Conservation (phyloP, 2,329 filamentous ascomycete species). For the Colletotrichum tamarilloi region DNA sequence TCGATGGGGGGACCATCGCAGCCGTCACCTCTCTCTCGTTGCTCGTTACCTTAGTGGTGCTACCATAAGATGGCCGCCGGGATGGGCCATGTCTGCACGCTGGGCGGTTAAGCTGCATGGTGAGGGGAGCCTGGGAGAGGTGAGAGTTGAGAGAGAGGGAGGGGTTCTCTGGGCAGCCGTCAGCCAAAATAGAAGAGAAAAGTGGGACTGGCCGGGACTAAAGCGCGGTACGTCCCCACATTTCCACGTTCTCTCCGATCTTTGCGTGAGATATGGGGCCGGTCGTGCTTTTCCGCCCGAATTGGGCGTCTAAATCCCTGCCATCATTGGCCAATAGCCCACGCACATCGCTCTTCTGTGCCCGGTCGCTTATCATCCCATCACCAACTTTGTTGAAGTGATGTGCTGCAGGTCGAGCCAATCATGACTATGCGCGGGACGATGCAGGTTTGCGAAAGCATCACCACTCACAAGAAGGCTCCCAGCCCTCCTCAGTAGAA, state of each 20-base stretch:
- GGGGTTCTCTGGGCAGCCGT: slow-evolving; percentile 20
- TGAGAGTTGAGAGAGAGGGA: neutral
- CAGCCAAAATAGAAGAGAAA: slow-evolving; percentile 30
- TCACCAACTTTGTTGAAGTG: slow-evolving; percentile 23
- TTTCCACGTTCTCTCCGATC: neutral
- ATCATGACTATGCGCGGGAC: slow-evolving; percentile 3
- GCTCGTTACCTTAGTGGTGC: slow-evolving; percentile 25
- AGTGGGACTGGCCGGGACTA: slow-evolving; percentile 13
- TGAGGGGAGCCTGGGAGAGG: slow-evolving; percentile 5
- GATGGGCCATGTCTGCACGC: slow-evolving; percentile 33
- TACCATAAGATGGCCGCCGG: slow-evolving; percentile 28
- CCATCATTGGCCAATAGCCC: slow-evolving; percentile 24
- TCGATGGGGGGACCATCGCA: neutral
- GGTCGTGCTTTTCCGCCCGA: slow-evolving; percentile 13
- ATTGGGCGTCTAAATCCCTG: slow-evolving; percentile 35
- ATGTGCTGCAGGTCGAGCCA: slow-evolving; percentile 27
- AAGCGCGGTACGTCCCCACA: slow-evolving; percentile 1
- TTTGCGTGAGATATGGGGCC: slow-evolving; percentile 5
- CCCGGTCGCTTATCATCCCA: slow-evolving; percentile 34
- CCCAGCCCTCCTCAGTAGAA: slow-evolving; percentile 11
- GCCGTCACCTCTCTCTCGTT: slow-evolving; percentile 13
- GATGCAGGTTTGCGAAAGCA: slow-evolving; percentile 30
- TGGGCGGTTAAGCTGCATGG: slow-evolving; percentile 35
- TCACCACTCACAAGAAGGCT: slow-evolving; percentile 28
- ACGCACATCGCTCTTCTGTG: slow-evolving; percentile 13